Base-by-base conservation (phyloP, 495 filamentous ascomycete species). In the Daldinia childiae region DNA sequence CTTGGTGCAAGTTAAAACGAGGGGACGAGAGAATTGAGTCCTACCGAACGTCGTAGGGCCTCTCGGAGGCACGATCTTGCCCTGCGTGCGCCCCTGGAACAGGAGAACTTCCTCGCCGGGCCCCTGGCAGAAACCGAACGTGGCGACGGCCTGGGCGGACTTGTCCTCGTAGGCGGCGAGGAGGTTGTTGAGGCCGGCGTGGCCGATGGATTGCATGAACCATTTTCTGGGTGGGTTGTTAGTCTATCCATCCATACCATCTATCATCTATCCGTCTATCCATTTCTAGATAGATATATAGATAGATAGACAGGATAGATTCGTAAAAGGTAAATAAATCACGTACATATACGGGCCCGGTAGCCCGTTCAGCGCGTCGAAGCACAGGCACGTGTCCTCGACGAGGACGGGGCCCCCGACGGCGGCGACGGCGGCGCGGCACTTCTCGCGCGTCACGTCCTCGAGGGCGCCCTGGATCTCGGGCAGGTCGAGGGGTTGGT, bases 281-380 rank as follows among this genome's bases (percentile, higher is more conserved):
- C n/a, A n/a, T n/a, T n/a, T n/a, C n/a, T n/a, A n/a, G n/a, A n/a
- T n/a, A n/a, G n/a, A n/a, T n/a, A n/a, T n/a, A n/a, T n/a, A n/a
- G n/a, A n/a, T n/a, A n/a, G n/a, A n/a, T n/a, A n/a, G n/a, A n/a
- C n/a, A n/a, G n/a, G n/a, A n/a, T n/a, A n/a, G n/a, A n/a, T n/a
- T n/a, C n/a, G n/a, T n/a, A n/a, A n/a, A n/a, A n/a, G n/a, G n/a
- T n/a, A n/a, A n/a, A n/a, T n/a, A n/a, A n/a, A n/a, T n/a, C n/a
- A n/a, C n/a, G n/a, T 83, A 98, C 95, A 99, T 94, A 78, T 99
- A 99, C 29, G 95, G 94, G 2, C 95, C 95, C n/a, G 95, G 95
- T 41, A 99, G 83, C 12, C 92, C 94, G 68, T 92, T 88, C 55
- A 97, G 82, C 9, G 94, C 94, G 76, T 92, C 89, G 80, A 98